Evolutionary conservation across 805 yeast genomes (phyloP).

Genomic region (Hanseniaspora clermontiae): DNA sequence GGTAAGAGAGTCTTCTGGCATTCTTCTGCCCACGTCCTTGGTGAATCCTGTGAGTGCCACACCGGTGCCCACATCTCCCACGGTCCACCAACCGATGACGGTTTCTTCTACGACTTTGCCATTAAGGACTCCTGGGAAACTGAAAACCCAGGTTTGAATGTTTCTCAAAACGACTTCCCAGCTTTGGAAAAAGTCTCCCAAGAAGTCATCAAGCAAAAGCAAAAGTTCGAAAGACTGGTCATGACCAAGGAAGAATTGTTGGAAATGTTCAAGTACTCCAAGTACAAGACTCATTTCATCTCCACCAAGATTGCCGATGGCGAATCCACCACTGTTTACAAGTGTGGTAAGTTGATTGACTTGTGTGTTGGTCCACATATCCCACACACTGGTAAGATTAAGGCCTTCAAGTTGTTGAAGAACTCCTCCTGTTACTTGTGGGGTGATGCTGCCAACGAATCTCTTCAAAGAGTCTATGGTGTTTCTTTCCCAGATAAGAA

Average conservation of each 20-base stretch:
- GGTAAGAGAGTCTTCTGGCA: conserved; percentile 98
- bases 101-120: conserved; percentile 94
- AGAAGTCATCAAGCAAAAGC: conserved; percentile 86
- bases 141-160: conserved; percentile 58
- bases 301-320: conserved; percentile 87
- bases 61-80: conserved; percentile 83
- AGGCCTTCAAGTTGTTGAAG: conserved; percentile 85
- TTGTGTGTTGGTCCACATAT: conserved; percentile 96
- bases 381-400: conserved; percentile 93
- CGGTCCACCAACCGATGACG: conserved; percentile 97
- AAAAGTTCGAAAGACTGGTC: conserved; percentile 84
- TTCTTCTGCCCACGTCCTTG: conserved; percentile 93
- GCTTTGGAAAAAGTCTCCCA: conserved; percentile 76
- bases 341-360: conserved; percentile 95
- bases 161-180: conserved; percentile 71
- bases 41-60: conserved; percentile 96
- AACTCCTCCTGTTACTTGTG: conserved; percentile 92
- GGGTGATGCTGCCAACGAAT: conserved; percentile 86
- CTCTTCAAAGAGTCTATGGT: conserved; percentile 95
- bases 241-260: conserved; percentile 83
- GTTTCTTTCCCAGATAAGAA: conserved; percentile 97
- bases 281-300: conserved; percentile 83
- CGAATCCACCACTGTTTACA: conserved; percentile 87
- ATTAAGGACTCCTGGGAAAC: conserved; percentile 32
- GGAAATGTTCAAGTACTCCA: conserved; percentile 89